A percentile compares a stretch with the other conserved stretches of the same genome.
Conservation (phyloP, 345 rosid genomes). For the Bretschneidera sinensis region DNA sequence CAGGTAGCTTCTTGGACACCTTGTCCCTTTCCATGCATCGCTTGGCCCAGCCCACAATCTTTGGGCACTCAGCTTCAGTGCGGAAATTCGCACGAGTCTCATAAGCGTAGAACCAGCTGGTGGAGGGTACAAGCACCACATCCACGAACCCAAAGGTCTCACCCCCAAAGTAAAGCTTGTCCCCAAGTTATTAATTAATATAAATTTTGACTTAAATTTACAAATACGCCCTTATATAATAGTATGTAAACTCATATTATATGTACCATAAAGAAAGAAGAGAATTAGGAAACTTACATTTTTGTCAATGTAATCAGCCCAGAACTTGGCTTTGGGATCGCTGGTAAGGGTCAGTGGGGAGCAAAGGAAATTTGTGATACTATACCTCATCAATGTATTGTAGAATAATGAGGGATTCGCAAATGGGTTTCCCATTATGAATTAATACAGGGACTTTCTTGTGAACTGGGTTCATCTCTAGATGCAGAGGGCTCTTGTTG, state of each 20-base stretch:
- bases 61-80: conserved; percentile 26
- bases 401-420: conserved; percentile 24
- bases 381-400: conserved; percentile 29
- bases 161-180: conserved; percentile 27
- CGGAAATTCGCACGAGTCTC: conserved; percentile 28
- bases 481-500: conserved; percentile 20
- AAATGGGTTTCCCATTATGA: conserved; percentile 24
- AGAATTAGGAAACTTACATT: conserved; percentile 19
- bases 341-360: conserved; percentile 26
- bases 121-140: conserved; percentile 26
- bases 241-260: too few species aligned
- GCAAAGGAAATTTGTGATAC: conserved; percentile 9
- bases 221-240: too few species aligned
- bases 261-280: too few species aligned
- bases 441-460: conserved; percentile 24
- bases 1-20: conserved; percentile 26
- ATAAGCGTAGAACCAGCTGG: conserved; percentile 29
- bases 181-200: too few species aligned
- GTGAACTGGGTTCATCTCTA: conserved; percentile 23
- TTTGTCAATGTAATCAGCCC: conserved; percentile 23
- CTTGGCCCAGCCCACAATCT: conserved; percentile 31
- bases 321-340: conserved; percentile 28
- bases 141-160: conserved; percentile 28
- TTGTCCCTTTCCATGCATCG: conserved; percentile 21
- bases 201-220: too few species aligned